Conservation (phyloP, 306 rosid species). For the Casuarina equisetifolia region DNA sequence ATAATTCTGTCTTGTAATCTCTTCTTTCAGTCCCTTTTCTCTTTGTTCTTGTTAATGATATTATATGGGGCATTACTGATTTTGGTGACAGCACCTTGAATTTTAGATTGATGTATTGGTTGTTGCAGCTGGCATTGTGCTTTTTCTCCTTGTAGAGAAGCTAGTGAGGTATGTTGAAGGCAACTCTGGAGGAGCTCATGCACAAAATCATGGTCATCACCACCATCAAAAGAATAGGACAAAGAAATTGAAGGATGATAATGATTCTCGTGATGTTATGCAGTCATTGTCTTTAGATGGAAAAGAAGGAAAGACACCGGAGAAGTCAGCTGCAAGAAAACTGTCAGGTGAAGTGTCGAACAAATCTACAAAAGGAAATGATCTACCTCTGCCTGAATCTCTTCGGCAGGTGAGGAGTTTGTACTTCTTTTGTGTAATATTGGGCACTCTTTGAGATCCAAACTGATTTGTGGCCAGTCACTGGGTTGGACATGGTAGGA, state of each 20-base stretch:
- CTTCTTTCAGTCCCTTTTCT: conserved; percentile 14
- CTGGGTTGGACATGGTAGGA: neutral
- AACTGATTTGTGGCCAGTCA: neutral
- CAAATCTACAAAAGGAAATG: conserved; percentile 43
- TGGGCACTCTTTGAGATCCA: neutral
- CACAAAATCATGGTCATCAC: conserved; percentile 77
- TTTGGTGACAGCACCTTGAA: conserved; percentile 19
- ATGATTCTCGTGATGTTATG: conserved; percentile 35
- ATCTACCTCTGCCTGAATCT: conserved; percentile 39
- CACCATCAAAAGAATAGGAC: conserved; percentile 64
- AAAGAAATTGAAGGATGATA: conserved; percentile 67
- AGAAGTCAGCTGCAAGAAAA: conserved; percentile 36
- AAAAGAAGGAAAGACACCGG: conserved; percentile 32
- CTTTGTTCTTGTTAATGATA: conserved; percentile 5
- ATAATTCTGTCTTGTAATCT: neutral
- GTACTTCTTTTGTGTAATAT: neutral
- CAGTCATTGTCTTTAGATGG: conserved; percentile 30
- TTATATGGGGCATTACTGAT: conserved; percentile 16
- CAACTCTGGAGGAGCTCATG: conserved; percentile 64
- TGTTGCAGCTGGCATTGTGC: conserved; percentile 85
- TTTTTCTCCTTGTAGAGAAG: conserved; percentile 95
- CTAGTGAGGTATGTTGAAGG: conserved; percentile 86
- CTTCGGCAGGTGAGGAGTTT: conserved; percentile 58
- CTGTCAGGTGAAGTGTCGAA: conserved; percentile 26
- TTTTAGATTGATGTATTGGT: conserved; percentile 22